Conservation (phyloP, 2,329 filamentous ascomycete species). For the Fusarium anthophilum region DNA sequence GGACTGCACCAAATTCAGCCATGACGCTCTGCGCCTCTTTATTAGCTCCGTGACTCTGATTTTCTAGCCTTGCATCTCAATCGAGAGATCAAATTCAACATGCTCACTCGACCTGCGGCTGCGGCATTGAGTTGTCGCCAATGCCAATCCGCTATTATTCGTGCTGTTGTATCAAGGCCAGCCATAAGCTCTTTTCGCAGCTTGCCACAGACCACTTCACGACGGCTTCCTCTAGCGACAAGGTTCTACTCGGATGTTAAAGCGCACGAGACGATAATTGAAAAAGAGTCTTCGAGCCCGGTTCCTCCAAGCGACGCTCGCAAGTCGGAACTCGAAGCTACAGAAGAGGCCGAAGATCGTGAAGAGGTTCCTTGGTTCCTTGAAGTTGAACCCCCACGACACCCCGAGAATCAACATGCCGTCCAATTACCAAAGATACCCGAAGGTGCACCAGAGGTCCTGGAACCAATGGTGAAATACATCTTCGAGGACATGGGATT, state of each 20-base stretch:
- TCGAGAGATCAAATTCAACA: constrained; percentile 14
- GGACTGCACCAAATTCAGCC: constrained; percentile 8
- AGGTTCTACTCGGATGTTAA: constrained; percentile 39
- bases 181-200: constrained; percentile 34
- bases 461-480: constrained; percentile 78
- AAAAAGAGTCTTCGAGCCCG: constrained; percentile 17
- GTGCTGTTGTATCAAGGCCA: constrained; percentile 42
- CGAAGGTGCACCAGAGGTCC: constrained; percentile 73
- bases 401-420: constrained; percentile 59
- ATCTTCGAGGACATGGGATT: constrained; percentile 86
- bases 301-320: constrained; percentile 27
- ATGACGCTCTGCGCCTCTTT: constrained; percentile 10
- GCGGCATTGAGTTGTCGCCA: constrained; percentile 45
- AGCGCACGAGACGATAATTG: constrained; percentile 6
- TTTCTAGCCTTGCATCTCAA: not conserved
- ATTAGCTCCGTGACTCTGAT: not conserved
- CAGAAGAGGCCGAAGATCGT: constrained; percentile 44
- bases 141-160: constrained; percentile 45
- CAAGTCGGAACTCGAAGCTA: constrained; percentile 47
- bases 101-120: constrained; percentile 46
- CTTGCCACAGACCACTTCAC: constrained; percentile 33
- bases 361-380: constrained; percentile 82
- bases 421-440: constrained; percentile 67
- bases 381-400: constrained; percentile 71
- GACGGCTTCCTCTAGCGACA: constrained; percentile 30